Evolutionary conservation across 208 protist genomes (phyloP).

Genomic region (Crithidia thermophila): DNA sequence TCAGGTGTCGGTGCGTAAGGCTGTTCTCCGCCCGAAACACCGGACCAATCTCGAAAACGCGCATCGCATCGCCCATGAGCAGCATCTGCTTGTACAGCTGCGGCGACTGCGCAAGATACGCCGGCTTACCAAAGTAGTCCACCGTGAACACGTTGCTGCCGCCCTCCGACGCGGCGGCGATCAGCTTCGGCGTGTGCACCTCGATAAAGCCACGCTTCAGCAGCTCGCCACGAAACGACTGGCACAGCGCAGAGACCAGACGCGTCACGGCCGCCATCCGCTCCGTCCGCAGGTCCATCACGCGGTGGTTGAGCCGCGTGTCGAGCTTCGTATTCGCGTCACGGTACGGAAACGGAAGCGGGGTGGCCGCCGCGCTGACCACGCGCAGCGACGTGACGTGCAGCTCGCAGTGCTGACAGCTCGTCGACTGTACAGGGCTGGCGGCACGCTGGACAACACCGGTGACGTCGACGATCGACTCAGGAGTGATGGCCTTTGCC

Average conservation of each 20-base stretch:
- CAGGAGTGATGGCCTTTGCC: conserved; percentile 52
- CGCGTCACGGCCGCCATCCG: conserved; percentile 94
- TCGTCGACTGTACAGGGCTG: conserved; percentile 49
- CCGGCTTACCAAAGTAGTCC: conserved; percentile 76
- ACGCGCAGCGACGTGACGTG: conserved; percentile 50
- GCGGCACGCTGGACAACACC: conserved; percentile 43
- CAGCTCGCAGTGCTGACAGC: conserved; percentile 62
- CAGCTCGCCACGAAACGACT: conserved; percentile 92
- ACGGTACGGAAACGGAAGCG: conserved; percentile 86
- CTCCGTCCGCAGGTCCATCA: conserved; percentile 96
- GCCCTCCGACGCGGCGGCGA: conserved; percentile 94
- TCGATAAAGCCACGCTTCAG: conserved; percentile 93
- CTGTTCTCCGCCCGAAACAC: conserved; percentile 99
- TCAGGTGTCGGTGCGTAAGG: conserved; percentile 98
- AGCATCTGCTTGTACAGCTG: conserved; percentile 99
- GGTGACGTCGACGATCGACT: conserved; percentile 74
- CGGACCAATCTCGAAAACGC: conserved; percentile 95
- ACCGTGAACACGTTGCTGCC: conserved; percentile 81
- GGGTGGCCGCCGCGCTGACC: conserved; percentile 48
- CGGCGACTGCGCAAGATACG: conserved; percentile 98
- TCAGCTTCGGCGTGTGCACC: conserved; percentile 99
- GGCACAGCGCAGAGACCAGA: conserved; percentile 83
- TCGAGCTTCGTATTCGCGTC: conserved; percentile 89
- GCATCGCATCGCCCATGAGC: conserved; percentile 94
- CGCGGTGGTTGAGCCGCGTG: conserved; percentile 95